Percentiles rank a stretch among this genome's conserved stretches.
These are phyloP conservation scores for Populus simonii DNA, from an alignment of 345 rosid species.

Conservation along the genomic window DNA sequence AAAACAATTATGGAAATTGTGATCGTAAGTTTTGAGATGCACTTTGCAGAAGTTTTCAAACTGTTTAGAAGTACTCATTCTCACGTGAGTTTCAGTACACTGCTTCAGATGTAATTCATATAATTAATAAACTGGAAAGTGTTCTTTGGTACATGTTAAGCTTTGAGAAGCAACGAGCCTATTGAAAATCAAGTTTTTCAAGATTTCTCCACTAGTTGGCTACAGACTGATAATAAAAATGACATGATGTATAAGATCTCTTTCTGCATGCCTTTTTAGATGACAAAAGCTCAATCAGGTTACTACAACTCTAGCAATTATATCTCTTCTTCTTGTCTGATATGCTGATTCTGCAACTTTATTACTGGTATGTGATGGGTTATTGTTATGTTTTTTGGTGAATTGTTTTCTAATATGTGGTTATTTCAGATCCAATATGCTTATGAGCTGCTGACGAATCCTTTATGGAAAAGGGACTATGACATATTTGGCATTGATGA, in stretches of 20 bases:
- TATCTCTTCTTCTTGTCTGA: not conserved
- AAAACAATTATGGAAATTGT: not conserved
- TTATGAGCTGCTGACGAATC: slow-evolving; percentile 70
- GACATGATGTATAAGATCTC: not conserved
- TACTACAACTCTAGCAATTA: not conserved
- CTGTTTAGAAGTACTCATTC: not conserved
- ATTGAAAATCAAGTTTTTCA: not conserved
- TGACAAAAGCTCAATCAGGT: not conserved
- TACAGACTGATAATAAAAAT: too few species aligned
- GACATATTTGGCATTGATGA: slow-evolving; percentile 77
- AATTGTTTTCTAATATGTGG: slow-evolving; percentile 2
- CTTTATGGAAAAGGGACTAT: slow-evolving; percentile 77
- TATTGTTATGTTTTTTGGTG: not conserved
- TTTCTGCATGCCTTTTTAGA: not conserved
- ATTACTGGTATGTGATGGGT: not conserved
- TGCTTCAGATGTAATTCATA: not conserved
- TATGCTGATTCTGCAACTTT: not conserved
- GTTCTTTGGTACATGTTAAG: not conserved
- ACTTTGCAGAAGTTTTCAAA: too few species aligned
- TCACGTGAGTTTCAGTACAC: not conserved
- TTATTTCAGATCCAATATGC: slow-evolving; percentile 69
- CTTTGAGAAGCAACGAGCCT: not conserved
- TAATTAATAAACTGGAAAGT: too few species aligned
- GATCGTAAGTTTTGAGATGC: not conserved
- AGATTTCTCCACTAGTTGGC: not conserved